Base-by-base conservation (phyloP, 2,329 filamentous ascomycete genomes). In the Rachicladosporium sp. region DNA sequence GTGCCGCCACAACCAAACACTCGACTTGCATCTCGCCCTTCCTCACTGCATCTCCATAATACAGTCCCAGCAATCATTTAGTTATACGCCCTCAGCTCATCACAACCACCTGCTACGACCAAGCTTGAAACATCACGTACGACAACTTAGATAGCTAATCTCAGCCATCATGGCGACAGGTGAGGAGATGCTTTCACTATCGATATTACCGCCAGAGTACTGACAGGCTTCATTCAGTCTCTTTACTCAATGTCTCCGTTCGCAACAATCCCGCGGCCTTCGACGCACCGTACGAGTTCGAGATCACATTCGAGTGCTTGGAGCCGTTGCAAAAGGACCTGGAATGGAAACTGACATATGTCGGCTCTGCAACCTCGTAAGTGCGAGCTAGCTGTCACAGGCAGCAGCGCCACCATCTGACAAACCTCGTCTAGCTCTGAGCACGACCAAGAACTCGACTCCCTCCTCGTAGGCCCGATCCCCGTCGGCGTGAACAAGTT, bases 261-360 rank as follows among this genome's bases (percentile, higher is more conserved):
- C 73, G 87, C 61, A 96, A 98, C 76, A 98, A 98, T 69, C 91
- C 91, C 57, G 88, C 91, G 56, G 78, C 82, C 53, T 96, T 98
- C 68, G 82, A 78, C 54, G 83, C 89, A 61, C 79, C 86, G 40
- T 98, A 98, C 63, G 80, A 91, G 63, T 94, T 98, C 53, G 89
- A 98, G 66, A 96, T 98, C 62, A 98, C 91, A 11, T 98, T 98
- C 48, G 91, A 98, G 66, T 96, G 91, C 57, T 77, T 96, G 15
- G 91, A 98, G 69, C 77, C 82, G 51, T 75, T 98, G 31, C 84
- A 93, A 61, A 95, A 95, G 67, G 91, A 98, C 67, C 79, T 98
- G 46, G 91, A 98, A 67, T 98, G 91, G 91, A 98, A 98, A 67
- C 73, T 98, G 55, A 98, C 87, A 62, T 98, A 98, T 55, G 91